phyloP scores from a whole-genome alignment of 2,329 filamentous ascomycete species.

The Colletotrichum lupini region DNA sequence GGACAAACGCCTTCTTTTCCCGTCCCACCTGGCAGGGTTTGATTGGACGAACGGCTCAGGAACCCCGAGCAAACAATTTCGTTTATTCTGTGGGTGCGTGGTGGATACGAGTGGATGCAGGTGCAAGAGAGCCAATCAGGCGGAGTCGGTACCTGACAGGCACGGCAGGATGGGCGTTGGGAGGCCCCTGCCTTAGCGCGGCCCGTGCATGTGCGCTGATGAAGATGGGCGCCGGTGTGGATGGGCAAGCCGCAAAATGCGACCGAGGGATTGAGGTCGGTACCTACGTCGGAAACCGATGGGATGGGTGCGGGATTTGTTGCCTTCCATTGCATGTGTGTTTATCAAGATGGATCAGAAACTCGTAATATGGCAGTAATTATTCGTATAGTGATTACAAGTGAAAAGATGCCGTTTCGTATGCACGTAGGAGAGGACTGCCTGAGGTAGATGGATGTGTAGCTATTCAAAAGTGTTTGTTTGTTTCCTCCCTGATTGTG shows the following conservation, averaged over 20 bases:
- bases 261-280: not conserved
- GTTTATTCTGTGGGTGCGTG: conserved; percentile 16
- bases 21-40: not conserved
- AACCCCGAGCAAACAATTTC: conserved; percentile 34
- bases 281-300: not conserved
- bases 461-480: conserved; percentile 30
- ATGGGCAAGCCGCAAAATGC: conserved; percentile 1
- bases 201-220: conserved; percentile 25
- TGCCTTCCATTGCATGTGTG: no score
- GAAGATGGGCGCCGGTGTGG: conserved; percentile 35
- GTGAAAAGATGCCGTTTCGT: no score
- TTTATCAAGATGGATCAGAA: not conserved
- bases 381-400: no score
- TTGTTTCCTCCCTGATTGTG: conserved; percentile 7
- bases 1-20: not conserved
- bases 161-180: not conserved
- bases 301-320: conserved; percentile 18
- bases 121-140: conserved; percentile 10
- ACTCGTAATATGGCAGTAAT: no score
- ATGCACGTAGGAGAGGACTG: no score
- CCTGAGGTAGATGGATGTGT: not conserved
- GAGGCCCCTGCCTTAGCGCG: conserved; percentile 22
- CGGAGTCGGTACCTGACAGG: conserved; percentile 19
- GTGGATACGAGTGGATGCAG: conserved; percentile 1
- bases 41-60: conserved; percentile 21